These are phyloP conservation scores for Croton setiger DNA, from an alignment of 441 rosid species.

Conservation along the genomic window DNA sequence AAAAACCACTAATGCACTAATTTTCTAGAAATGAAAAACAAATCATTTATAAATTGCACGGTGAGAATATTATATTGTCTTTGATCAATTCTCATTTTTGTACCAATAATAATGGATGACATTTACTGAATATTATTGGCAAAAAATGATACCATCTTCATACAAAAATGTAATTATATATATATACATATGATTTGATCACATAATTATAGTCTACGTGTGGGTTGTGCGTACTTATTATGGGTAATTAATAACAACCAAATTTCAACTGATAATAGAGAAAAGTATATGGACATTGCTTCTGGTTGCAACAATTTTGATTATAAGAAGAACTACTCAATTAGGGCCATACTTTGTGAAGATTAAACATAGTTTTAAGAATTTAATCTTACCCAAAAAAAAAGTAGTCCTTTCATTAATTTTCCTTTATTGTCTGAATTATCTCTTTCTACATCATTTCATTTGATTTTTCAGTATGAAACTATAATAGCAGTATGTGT, in stretches of 20 bases:
- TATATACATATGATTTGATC: constrained; percentile 2
- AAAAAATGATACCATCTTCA: not conserved
- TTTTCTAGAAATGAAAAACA: no score
- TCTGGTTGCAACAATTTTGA: constrained; percentile 1
- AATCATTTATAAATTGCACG: not conserved
- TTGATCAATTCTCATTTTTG: not conserved
- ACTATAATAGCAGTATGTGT: no score
- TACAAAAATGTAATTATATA: not conserved
- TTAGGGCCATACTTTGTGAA: not conserved
- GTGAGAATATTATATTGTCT: not conserved
- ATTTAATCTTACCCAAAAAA: no score
- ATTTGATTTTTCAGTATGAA: no score
- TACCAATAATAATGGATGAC: not conserved
- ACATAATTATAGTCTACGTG: constrained; percentile 6
- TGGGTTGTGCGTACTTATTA: not conserved
- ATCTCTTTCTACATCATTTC: no score
- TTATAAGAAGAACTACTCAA: not conserved
- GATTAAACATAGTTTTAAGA: not conserved
- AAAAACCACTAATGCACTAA: no score
- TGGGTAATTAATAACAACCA: not conserved
- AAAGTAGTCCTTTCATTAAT: no score
- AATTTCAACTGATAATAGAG: not conserved
- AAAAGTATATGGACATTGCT: not conserved
- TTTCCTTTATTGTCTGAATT: no score
- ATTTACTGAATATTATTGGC: not conserved